phyloP scores from a whole-genome alignment of 179 eudicot genomes.

The Carnegiea gigantea region DNA sequence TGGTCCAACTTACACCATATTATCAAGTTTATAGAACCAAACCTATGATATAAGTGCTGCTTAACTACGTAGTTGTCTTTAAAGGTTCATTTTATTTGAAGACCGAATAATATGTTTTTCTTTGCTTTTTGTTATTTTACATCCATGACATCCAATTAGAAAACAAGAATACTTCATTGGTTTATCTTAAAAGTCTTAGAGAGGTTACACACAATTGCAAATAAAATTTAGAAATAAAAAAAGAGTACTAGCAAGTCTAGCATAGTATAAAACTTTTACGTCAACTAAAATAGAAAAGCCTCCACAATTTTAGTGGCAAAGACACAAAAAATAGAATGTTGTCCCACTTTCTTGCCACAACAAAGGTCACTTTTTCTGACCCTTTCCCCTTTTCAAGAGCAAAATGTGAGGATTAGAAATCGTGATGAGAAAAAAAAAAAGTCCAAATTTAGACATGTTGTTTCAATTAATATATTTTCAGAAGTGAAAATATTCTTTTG shows the following conservation, averaged over 20 bases:
- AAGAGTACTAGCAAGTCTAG: not conserved
- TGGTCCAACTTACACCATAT: too few species aligned
- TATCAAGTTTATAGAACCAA: too few species aligned
- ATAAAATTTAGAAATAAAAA: not conserved
- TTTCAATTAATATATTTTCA: not conserved
- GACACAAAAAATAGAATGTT: not conserved
- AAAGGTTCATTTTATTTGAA: too few species aligned
- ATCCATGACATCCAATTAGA: too few species aligned
- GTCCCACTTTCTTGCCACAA: conserved; percentile 3
- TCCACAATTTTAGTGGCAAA: not conserved
- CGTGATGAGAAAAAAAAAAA: not conserved
- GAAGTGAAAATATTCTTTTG: conserved; percentile 4
- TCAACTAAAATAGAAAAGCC: not conserved
- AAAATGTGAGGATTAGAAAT: conserved; percentile 6
- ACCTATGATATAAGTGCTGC: too few species aligned
- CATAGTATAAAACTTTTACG: not conserved
- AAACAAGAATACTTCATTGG: too few species aligned
- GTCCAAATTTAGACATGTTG: not conserved
- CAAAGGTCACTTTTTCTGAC: not conserved
- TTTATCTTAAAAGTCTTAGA: too few species aligned
- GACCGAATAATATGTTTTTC: too few species aligned
- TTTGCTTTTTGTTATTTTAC: too few species aligned
- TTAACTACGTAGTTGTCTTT: too few species aligned
- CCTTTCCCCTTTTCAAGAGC: not conserved
- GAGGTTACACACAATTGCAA: too few species aligned